These are phyloP conservation scores for Euphorbia lathyris DNA, from an alignment of 345 rosid species.

Conservation along the genomic window DNA sequence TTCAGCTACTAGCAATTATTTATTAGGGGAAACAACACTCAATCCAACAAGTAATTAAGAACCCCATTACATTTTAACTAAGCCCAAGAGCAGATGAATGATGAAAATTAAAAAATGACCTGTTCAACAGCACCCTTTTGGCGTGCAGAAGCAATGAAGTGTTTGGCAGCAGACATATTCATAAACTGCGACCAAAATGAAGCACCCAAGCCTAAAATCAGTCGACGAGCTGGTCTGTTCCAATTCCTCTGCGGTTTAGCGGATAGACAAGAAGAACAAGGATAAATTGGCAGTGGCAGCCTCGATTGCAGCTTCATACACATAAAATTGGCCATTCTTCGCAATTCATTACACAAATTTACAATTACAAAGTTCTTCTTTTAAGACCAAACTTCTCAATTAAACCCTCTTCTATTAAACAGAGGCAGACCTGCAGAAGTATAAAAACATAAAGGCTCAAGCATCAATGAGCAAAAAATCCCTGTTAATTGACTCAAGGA, in stretches of 20 bases:
- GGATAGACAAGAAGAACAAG: conserved; percentile 23
- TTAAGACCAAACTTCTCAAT: no score
- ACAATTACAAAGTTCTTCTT: no score
- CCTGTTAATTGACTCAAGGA: no score
- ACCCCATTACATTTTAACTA: neutral
- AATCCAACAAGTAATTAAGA: neutral
- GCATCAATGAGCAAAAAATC: no score
- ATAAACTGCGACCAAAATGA: conserved; percentile 54
- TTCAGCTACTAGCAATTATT: neutral
- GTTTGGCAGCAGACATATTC: conserved; percentile 45
- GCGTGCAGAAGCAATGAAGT: conserved; percentile 73
- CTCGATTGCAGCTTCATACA: conserved; percentile 31
- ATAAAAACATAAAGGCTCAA: no score
- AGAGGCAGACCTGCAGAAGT: no score
- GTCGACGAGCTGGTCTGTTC: conserved; percentile 44
- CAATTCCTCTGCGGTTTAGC: conserved; percentile 24
- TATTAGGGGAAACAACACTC: neutral
- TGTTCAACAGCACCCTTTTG: conserved; percentile 59
- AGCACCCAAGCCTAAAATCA: conserved; percentile 55
- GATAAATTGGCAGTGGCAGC: conserved; percentile 20
- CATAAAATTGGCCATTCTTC: conserved; percentile 33
- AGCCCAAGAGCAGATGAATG: neutral
- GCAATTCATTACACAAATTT: no score
- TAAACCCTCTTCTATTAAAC: no score
- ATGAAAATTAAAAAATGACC: conserved; percentile 37